Base-by-base conservation (phyloP, 148 eudicot species). In the Rhododendron griersonianum region DNA sequence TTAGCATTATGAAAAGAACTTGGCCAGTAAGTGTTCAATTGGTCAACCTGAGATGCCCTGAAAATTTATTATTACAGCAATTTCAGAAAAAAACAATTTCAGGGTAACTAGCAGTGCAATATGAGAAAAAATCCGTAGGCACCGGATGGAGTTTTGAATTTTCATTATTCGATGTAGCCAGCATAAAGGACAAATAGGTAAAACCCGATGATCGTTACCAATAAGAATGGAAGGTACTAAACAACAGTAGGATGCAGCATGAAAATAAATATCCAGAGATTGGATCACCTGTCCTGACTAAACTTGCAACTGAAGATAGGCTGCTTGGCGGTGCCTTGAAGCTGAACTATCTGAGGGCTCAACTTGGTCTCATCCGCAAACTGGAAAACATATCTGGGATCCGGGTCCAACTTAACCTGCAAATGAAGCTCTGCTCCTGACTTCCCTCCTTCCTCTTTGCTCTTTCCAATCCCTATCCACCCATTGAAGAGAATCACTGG, bases 271-370 rank as follows among this genome's bases (percentile, higher is more conserved):
- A 41, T n/a, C 37, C 7, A 50, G 53, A 47, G 51, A 75, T 30
- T 25, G 37, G 48, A 47, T 84, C 78, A 92, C 94, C 94, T 92
- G 90, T 92, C 94, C 81, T 63, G 91, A 82, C 88, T 90, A 87
- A 92, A 92, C 90, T 92, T 90, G 93, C 94, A 91, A 83, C 94
- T 92, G 87, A 92, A 92, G 78, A 92, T 91, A 21, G 94, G 94
- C 84, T 91, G 94, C 87, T 89, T 90, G 69, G 83, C 85, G 50
- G 69, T 87, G 37, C 94, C 94, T 85, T 91, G 94, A 79, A 92
- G 89, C 86, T 92, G 94, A 85, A 91, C 94, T 77, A 92, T 89
- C 82, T 92, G 94, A 63, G 94, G 94, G 83, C 92, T 92, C 79
- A 89, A 84, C 83, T 90, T 91, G 44, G 92, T 86, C 37, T 92